phyloP scores from a whole-genome alignment of 2,329 filamentous ascomycete genomes.

The Calonectria montana region DNA sequence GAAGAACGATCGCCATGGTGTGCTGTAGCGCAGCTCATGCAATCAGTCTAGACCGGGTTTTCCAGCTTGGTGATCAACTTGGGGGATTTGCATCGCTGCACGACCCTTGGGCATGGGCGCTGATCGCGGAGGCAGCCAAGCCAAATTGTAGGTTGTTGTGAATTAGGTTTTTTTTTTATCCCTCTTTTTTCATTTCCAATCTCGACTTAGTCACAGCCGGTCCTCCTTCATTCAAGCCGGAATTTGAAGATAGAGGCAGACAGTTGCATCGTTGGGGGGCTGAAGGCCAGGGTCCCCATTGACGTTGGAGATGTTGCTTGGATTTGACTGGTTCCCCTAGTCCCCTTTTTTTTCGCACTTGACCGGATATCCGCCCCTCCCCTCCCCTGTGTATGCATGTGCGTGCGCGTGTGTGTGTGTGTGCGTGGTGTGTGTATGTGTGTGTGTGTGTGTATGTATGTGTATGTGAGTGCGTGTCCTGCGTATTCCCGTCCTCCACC shows the following conservation, averaged over 20 bases:
- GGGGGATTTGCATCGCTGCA: constrained; percentile 2
- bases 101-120: neutral
- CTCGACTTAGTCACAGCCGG: neutral
- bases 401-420: neutral
- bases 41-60: neutral
- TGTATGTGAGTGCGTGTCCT: neutral
- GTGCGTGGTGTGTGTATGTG: neutral
- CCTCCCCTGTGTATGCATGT: neutral
- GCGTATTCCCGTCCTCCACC: constrained; percentile 5
- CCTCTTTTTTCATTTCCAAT: constrained; percentile 2
- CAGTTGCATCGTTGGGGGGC: constrained; percentile 10
- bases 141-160: neutral
- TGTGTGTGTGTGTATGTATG: neutral
- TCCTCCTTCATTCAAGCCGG: constrained; percentile 15
- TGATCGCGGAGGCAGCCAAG: constrained; percentile 3
- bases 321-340: constrained; percentile 7
- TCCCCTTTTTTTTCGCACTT: constrained; percentile 1
- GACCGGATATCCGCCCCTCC: constrained; percentile 7
- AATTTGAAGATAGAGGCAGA: constrained; percentile 10
- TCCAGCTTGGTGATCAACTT: neutral
- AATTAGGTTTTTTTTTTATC: constrained; percentile 2
- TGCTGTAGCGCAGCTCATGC: neutral
- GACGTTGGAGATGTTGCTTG: neutral
- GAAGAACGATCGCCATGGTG: neutral
- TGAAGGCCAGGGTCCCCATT: neutral